Percentiles rank a stretch among this genome's conserved stretches.
Evolutionary conservation across 1,284 basidiomycete genomes (phyloP).

Genomic region (Mycena sp.): DNA sequence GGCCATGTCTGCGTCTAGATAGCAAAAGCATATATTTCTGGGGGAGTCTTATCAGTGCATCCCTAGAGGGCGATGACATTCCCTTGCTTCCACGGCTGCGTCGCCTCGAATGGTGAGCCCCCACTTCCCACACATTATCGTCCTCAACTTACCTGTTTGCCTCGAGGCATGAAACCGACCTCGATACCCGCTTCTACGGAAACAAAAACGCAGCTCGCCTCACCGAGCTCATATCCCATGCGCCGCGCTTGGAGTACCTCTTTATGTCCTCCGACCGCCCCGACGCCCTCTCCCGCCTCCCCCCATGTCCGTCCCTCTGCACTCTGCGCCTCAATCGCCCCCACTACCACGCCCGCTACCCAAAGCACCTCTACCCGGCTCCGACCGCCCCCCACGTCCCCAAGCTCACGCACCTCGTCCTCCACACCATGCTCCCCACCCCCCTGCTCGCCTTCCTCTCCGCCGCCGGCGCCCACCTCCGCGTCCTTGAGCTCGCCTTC

Average conservation of each 20-base stretch:
- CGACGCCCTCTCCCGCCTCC: slow-evolving; percentile 17
- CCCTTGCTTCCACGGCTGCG: slow-evolving; percentile 8
- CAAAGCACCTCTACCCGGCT: background rate
- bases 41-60: slow-evolving; percentile 18
- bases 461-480: slow-evolving; percentile 7
- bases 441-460: slow-evolving; percentile 21
- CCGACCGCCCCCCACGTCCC: background rate
- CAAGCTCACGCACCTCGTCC: slow-evolving; percentile 19
- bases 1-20: slow-evolving; percentile 30
- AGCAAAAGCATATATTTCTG: slow-evolving; percentile 21
- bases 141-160: background rate
- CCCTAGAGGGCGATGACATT: background rate
- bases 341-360: slow-evolving; percentile 17
- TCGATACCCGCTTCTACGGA: slow-evolving; percentile 29
- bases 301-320: background rate
- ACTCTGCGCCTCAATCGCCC: slow-evolving; percentile 28
- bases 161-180: slow-evolving; percentile 24
- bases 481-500: slow-evolving; percentile 28
- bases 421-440: slow-evolving; percentile 23
- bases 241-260: slow-evolving; percentile 23
- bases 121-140: background rate
- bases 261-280: slow-evolving; percentile 29
- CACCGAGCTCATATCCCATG: slow-evolving; percentile 18
- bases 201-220: slow-evolving; percentile 15
- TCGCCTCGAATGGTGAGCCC: slow-evolving; percentile 28